Base-by-base conservation (phyloP, 768 basidiomycete species). In the Russula abietina region DNA sequence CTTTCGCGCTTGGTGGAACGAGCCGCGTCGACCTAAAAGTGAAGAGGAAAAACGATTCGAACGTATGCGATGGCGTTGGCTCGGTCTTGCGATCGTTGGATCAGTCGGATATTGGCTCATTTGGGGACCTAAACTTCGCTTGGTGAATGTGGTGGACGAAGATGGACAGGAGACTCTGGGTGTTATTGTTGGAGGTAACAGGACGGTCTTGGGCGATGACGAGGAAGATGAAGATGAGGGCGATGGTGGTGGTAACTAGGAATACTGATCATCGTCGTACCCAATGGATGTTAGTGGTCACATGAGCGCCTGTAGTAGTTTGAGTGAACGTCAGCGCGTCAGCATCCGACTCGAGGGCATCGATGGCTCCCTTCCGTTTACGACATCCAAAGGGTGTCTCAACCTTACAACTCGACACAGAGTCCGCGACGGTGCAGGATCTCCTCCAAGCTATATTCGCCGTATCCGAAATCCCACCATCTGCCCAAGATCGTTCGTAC, bases 361-460 rank as follows among this genome's bases (percentile, higher is more conserved):
- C 19, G 36, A 91, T 91, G 90, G 81, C 84, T 9, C 81, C 83
- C 49, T 67, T 96, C 43, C 87, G 94, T 28, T 77, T 98, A 3
- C 83, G 94, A 64, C 88, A 94, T 73, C 90, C 94, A 16, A 83
- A 87, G 70, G 94, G 94, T 33, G 83, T 91, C 32, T 77, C 86
- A 9, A 92, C 92, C 10, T 77, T 97, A 60, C 80, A 91, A 52
- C 74, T 93, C 41, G 80, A 87, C 60, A 75, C 87, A 66, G 79
- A 77, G 28, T 70, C 75, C 52, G 79, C 81, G 54, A 87, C 88
- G 1, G 86, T 97, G 4, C 81, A 80, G 59, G 86, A 92, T 66
- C 80, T 98, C 0, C 86, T 87, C 70, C 85, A 86, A 60, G 78
- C 86, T 64, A 87, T 98, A 60, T 85, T 80, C 67, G 71, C 78